Evolutionary conservation across 2,329 filamentous ascomycete species (phyloP).

Genomic region (Colletotrichum salicis): DNA sequence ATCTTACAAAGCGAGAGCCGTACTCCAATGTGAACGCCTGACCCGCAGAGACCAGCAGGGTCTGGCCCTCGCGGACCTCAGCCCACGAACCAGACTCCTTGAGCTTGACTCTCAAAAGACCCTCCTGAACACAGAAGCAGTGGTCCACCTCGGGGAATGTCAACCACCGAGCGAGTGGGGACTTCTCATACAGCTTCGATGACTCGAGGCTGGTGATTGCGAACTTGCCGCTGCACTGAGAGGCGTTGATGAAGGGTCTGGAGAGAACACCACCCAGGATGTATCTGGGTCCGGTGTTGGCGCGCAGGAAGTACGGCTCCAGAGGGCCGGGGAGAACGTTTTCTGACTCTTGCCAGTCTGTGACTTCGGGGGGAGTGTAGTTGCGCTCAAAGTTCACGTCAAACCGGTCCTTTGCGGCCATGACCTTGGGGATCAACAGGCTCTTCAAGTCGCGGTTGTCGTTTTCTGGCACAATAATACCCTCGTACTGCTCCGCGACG

Average conservation of each 20-base stretch:
- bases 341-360: conserved; percentile 54
- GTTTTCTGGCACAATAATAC: conserved; percentile 59
- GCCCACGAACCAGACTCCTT: conserved; percentile 42
- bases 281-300: conserved; percentile 60
- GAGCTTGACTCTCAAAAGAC: conserved; percentile 54
- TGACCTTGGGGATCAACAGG: conserved; percentile 64
- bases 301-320: conserved; percentile 61
- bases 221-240: conserved; percentile 60
- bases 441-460: conserved; percentile 63
- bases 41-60: conserved; percentile 58
- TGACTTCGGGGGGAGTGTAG: conserved; percentile 56
- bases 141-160: conserved; percentile 61
- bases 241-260: conserved; percentile 59
- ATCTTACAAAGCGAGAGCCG: conserved; percentile 57
- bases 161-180: conserved; percentile 49
- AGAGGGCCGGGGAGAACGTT: conserved; percentile 49
- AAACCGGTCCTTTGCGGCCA: conserved; percentile 64
- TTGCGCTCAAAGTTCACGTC: conserved; percentile 65
- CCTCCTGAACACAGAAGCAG: conserved; percentile 61
- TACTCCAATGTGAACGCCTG: conserved; percentile 57
- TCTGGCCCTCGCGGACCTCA: conserved; percentile 57
- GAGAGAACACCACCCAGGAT: conserved; percentile 57
- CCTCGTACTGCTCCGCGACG: conserved; percentile 62
- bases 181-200: conserved; percentile 48
- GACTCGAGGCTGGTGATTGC: conserved; percentile 64